Evolutionary conservation across 2,329 filamentous ascomycete species (phyloP), one percentile per base, ranked within the genome.

Genomic region (Penicillium verrucosum): DNA sequence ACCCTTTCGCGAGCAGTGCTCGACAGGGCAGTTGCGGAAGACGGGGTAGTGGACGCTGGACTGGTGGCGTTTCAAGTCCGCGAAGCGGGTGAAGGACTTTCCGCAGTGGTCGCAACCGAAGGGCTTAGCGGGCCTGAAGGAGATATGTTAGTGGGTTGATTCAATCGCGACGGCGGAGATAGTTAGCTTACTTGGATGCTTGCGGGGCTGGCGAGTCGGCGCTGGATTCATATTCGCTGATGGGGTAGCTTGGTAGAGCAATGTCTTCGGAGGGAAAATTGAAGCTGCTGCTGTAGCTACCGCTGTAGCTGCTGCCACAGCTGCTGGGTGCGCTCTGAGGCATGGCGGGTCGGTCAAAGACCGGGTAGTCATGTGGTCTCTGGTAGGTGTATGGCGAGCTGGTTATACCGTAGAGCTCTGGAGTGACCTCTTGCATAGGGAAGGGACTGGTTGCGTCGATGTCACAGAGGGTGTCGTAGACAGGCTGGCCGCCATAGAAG

Each of bases 1-100:
- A 5, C 74, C 76, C 62, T 80, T 81, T 16, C 80, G 75, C 40
- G 69, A 67, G 63, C 80, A 82, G 40, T 73, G 69, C 2, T 68
- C 65, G 29, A 73, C 68, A 1, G 74, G 72, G 61, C 81, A 83
- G 55, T 80, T 75, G 47, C 75, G 69, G 58, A 71, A 71, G 12
- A 73, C 64, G 6, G 75, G 75, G 51, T 72, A 71, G 62, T 82
- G 80, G 14, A 78, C 75, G 46, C 74, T 78, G n/a, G 70, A 68
- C 48, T 76, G 68, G 60, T 82, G 81, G 7, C 80, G 78, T 59
- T 78, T 77, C 11, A 82, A 67, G 62, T 83, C 80, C 7, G 78
- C 79, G 42, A 74, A 71, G 44, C 80, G 77, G 16, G 73, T 75
- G 67, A 81, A 80, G 37, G 65, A 66, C 69, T 75, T 72, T 32